phyloP scores from a whole-genome alignment of 768 basidiomycete genomes.

The Melanogaster broomeanus region DNA sequence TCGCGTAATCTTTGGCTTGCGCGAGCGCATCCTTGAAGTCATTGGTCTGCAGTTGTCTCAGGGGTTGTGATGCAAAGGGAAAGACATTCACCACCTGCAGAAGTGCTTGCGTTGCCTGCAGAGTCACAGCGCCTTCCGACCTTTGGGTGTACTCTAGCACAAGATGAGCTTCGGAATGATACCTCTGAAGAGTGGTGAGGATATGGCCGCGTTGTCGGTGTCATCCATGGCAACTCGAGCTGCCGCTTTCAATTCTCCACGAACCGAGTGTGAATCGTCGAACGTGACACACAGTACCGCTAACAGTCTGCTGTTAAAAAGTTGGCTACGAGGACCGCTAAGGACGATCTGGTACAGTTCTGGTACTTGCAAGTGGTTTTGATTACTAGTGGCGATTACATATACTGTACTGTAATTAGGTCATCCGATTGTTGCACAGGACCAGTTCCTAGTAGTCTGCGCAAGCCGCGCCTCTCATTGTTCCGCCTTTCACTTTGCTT shows the following conservation, averaged over 20 bases:
- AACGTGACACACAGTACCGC: too few species aligned
- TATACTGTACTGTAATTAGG: too few species aligned
- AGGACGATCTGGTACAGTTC: too few species aligned
- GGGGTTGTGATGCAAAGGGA: neutral
- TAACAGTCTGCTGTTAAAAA: too few species aligned
- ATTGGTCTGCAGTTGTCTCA: slow-evolving; percentile 55
- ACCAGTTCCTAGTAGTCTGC: too few species aligned
- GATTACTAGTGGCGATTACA: too few species aligned
- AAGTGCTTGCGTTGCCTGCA: slow-evolving; percentile 64
- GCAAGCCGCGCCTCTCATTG: neutral
- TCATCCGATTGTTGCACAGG: neutral
- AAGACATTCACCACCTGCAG: slow-evolving; percentile 57
- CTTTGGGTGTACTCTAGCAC: slow-evolving; percentile 63
- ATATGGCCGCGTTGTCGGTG: slow-evolving; percentile 29
- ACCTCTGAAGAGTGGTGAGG: slow-evolving; percentile 51
- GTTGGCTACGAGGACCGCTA: too few species aligned
- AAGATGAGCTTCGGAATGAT: slow-evolving; percentile 61
- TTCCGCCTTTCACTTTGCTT: neutral
- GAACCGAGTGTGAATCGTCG: too few species aligned
- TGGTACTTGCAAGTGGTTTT: too few species aligned
- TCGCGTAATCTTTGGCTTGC: slow-evolving; percentile 60
- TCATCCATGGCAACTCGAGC: slow-evolving; percentile 7
- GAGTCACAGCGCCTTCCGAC: slow-evolving; percentile 52
- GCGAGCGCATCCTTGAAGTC: slow-evolving; percentile 62
- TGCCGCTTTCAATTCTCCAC: too few species aligned